Evolutionary conservation across 805 yeast genomes (phyloP), one percentile per base, ranked within the genome.

Genomic region (Teunomyces panamensis): DNA sequence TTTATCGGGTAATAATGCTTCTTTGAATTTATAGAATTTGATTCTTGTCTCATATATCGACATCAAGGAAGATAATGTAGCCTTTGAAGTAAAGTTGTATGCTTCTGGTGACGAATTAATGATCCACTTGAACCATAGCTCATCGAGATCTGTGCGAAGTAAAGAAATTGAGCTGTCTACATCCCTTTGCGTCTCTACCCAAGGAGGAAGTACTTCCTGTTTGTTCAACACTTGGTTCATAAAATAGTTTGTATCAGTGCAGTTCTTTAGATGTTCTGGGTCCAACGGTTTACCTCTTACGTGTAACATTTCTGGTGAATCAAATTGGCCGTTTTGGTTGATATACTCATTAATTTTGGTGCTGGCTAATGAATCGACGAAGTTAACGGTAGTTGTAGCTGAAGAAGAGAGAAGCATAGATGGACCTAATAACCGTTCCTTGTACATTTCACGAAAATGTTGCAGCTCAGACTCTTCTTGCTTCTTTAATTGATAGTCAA

Each of bases 121-220:
- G 30, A 53, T 30, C 56, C 56, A 53, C 10, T 49, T 49, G 44
- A 50, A 49, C 56, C 56, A 53, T 13, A 48, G 65, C 2, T 56
- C 46, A 35, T 70, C 75, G 28, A 84, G 46, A 30, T 71, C 71
- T 0, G 54, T 51, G 45, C 90, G 64, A 46, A 87, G 81, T 0
- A 57, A 57, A 2, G 56, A 59, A 7, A 86, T 72, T 32, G 78
- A 79, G 2, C 56, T 50, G 37, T 77, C 75, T 3, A 85, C 79
- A 1, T 79, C 74, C 14, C 79, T 72, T 62, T 87, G 94, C 47
- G 80, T 83, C 56, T 89, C 96, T 32, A 90, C 84, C 97, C 97
- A 90, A 0, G 96, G 96, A 0, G 96, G 96, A 9, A 83, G 69
- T 0, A 88, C 83, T 43, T 88, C 90, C 63, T 90, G 96, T 37